Evolutionary conservation across 2,329 filamentous ascomycete species (phyloP), one percentile per base, ranked within the genome.

Genomic region (Huntiella savannae): DNA sequence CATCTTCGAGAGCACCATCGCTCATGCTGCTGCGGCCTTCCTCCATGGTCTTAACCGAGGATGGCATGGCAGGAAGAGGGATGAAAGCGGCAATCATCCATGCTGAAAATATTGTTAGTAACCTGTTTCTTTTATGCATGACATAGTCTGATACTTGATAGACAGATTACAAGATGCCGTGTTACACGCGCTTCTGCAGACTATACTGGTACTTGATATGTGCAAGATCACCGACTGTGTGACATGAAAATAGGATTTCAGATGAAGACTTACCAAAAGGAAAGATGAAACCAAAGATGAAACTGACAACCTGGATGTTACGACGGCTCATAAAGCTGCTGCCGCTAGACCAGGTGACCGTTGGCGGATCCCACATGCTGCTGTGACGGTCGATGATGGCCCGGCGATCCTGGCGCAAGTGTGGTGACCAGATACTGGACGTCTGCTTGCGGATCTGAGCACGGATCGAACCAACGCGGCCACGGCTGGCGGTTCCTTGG

Each of bases 41-140:
- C 35, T 67, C 63, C 59, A 75, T 71, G 1, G 61, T 54, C 17
- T 66, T 62, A 5, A 74, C 71, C 1, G 61, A 54, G 15, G 65
- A 61, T 6, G 76, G 71, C 46, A 70, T 69, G 1, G 65, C 64
- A 7, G 82, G 82, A 5, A 92, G 61, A 1, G 82, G 82, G 10
- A 91, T 65, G 46, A 87, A 69, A 1, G 83, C 73, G 1, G 79
- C 85, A 52, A 85, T 66, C 64, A 88, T 82, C 84, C 84, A 92
- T 47, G 79, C 80, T 79, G 53, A 5, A 33, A 15, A 13, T 5
- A 5, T n/a, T 40, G 35, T 48, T 39, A 45, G 43, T 16, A n/a
- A 15, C 8, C 13, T 19, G n/a, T 38, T 45, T 5, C 3, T 10
- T 10, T 7, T 8, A 28, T 40, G 15, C 37, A 40, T 16, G 11